Evolutionary conservation across 2,329 filamentous ascomycete species (phyloP).

Genomic region (Didymella sp.): DNA sequence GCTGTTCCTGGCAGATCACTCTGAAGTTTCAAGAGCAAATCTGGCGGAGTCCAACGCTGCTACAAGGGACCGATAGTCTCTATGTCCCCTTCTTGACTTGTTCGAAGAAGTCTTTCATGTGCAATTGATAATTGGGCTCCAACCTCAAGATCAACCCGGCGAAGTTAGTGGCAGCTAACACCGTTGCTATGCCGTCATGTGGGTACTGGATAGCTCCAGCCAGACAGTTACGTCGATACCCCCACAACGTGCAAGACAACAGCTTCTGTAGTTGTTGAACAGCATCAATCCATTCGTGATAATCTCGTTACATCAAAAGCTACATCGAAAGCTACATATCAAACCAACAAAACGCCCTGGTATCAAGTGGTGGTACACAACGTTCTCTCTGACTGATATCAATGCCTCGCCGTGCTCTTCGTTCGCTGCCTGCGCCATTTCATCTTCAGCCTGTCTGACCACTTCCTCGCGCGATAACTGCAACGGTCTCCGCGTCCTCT

Average conservation of each 20-base stretch:
- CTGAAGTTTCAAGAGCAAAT: neutral
- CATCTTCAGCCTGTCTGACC: neutral
- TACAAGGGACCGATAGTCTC: no score
- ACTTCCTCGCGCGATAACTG: neutral
- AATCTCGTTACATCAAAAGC: conserved; percentile 13
- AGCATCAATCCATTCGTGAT: conserved; percentile 15
- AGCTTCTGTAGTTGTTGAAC: conserved; percentile 4
- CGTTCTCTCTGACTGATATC: conserved; percentile 1
- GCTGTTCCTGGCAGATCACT: conserved; percentile 12
- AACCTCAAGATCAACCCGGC: neutral
- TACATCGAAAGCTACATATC: conserved; percentile 8
- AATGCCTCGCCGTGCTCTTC: neutral
- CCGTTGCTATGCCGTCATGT: conserved; percentile 26
- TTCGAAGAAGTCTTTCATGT: neutral
- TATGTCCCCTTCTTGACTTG: no score
- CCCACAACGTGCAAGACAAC: conserved; percentile 15
- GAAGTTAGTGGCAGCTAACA: conserved; percentile 4
- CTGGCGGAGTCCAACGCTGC: neutral
- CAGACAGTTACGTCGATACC: conserved; percentile 23
- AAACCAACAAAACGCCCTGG: conserved; percentile 39
- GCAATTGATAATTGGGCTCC: neutral
- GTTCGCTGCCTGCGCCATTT: neutral
- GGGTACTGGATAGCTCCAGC: conserved; percentile 22
- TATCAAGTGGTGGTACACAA: conserved; percentile 39
- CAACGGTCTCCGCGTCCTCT: neutral